Evolutionary conservation across 371 early-diverging fungal species (phyloP), one percentile per base, ranked within the genome.

Genomic region (Mucor velutinosus): DNA sequence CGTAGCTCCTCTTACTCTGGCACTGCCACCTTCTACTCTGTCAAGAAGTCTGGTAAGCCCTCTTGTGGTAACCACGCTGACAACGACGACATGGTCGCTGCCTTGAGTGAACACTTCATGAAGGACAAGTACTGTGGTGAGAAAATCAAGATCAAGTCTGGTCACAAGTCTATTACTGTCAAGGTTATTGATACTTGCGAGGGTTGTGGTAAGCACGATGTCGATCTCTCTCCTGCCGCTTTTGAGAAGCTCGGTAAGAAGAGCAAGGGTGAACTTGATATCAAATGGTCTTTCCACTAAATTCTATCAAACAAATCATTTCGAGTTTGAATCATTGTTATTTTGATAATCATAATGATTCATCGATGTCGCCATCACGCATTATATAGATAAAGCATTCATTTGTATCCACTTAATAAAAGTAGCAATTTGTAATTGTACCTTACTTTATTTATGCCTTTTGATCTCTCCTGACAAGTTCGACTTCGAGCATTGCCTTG

Each of bases 131-230:
- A 82, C 21, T 89, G 89, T 57, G 84, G 85, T 41, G 74, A 81
- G 65, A 15, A 35, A 14, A 73, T 82, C 30, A 78, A 49, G 3
- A 63, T 78, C 10, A 73, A 66, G 10, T 76, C 76, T 21, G 72
- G 74, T 1, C 63, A 61, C 39, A 77, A 78, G 8, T 62, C 69
- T 4, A 81, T 85, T n/a, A 76, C 74, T 21, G 85, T 78, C 33
- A 80, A 27, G 1, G 73, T 85, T 14, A 76, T 83, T 27, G 88
- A 88, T 67, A 83, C 82, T 4, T 88, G 88, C 58, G 83, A 83
- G 7, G 66, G 58, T 2, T 88, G 88, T 65, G 37, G 27, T 4
- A n/a, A 35, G 14, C 81, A 79, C 10, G 71, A 68, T 67, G 27
- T 88, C 11, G 87, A 71, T 64, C 23, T 71, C 21, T 74, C 74